Percentiles rank a stretch among this genome's conserved stretches.
These are phyloP conservation scores for Macadamia tetraphylla DNA, from an alignment of 164 flowering plant genomes.

Conservation along the genomic window DNA sequence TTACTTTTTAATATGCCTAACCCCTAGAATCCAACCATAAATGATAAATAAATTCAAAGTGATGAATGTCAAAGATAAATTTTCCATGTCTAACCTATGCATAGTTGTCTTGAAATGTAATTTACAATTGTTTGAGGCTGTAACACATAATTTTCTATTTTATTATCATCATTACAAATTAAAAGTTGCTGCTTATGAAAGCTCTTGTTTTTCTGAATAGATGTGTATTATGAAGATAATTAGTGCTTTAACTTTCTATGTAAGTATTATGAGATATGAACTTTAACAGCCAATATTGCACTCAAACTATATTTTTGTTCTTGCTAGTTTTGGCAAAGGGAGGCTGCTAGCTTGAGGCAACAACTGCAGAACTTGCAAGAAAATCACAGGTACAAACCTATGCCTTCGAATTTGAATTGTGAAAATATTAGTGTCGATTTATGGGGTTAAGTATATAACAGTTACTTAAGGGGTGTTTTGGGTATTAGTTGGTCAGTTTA, in stretches of 20 bases:
- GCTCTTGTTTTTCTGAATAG: not conserved
- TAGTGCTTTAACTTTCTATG: not conserved
- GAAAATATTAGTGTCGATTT: too few species aligned
- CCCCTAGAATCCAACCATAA: too few species aligned
- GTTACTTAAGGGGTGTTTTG: not conserved
- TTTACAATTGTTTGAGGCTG: not conserved
- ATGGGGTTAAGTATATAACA: not conserved
- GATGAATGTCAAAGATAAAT: not conserved
- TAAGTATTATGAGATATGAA: not conserved
- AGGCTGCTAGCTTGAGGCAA: conserved; percentile 50
- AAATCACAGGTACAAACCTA: conserved; percentile 38
- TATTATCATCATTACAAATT: too few species aligned
- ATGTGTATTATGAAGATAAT: not conserved
- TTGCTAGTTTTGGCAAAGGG: conserved; percentile 58
- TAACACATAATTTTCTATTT: not conserved
- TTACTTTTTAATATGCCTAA: too few species aligned
- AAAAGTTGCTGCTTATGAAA: not conserved
- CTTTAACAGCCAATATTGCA: not conserved
- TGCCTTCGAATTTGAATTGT: not conserved
- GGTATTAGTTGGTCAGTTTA: too few species aligned
- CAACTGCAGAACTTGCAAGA: conserved; percentile 48
- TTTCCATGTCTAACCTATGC: not conserved
- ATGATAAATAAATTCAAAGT: too few species aligned
- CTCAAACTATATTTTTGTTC: not conserved
- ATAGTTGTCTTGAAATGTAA: not conserved